Evolutionary conservation across 495 filamentous ascomycete genomes (phyloP).

Genomic region (Staphylotrichum longicolle): DNA sequence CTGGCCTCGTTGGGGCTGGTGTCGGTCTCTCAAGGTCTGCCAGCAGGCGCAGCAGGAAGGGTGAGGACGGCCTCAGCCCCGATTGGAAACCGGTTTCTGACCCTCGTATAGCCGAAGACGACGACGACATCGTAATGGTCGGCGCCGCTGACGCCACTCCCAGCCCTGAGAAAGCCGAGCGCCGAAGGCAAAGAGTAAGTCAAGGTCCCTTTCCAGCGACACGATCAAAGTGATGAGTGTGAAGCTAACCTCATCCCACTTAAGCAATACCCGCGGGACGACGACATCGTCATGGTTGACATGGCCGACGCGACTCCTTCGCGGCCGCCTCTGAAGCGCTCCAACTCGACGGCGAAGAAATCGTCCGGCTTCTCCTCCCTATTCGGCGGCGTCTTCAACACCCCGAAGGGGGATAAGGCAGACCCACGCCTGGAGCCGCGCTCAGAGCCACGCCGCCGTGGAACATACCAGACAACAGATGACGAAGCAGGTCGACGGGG

Average conservation of each 20-base stretch:
- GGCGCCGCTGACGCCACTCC: conserved; percentile 41
- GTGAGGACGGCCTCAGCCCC: conserved; percentile 26
- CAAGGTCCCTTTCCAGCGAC: conserved; percentile 15
- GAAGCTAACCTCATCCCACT: conserved; percentile 25
- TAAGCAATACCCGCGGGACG: conserved; percentile 39
- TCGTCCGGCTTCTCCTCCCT: conserved; percentile 38
- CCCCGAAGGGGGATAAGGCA: conserved; percentile 29
- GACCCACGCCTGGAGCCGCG: conserved; percentile 37
- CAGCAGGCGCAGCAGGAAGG: conserved; percentile 42
- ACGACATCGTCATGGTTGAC: conserved; percentile 44
- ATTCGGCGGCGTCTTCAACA: conserved; percentile 40
- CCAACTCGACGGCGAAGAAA: conserved; percentile 41
- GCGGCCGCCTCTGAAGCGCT: conserved; percentile 40
- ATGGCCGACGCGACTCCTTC: conserved; percentile 37
- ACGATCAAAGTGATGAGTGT: conserved; percentile 11
- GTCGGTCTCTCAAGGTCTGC: conserved; percentile 31
- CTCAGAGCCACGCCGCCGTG: conserved; percentile 45
- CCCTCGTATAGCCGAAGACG: conserved; percentile 36
- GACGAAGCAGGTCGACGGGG: conserved; percentile 35
- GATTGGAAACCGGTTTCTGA: conserved; percentile 22
- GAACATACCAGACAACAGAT: conserved; percentile 43
- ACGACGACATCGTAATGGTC: conserved; percentile 48
- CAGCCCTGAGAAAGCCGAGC: conserved; percentile 45
- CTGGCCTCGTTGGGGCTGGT: conserved; percentile 14
- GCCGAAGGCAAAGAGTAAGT: conserved; percentile 47